Percentiles rank a stretch among this genome's conserved stretches.
Conservation (phyloP, 345 rosid species). For the Heritiera littoralis region DNA sequence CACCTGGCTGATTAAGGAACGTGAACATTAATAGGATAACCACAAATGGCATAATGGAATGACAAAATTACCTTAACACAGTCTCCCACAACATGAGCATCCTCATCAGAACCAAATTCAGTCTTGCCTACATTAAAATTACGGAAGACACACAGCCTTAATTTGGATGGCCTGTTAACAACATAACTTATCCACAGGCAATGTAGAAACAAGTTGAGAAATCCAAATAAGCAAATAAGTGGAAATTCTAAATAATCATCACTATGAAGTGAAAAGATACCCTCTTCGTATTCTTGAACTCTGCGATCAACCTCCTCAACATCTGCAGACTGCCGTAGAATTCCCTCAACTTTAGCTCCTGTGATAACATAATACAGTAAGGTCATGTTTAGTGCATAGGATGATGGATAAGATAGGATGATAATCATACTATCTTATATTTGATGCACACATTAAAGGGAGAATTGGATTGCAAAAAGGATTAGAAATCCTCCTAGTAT, state of each 20-base stretch:
- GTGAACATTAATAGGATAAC: slow-evolving; percentile 21
- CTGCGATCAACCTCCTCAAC: slow-evolving; percentile 96
- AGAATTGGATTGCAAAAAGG: no score
- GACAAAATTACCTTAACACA: slow-evolving; percentile 78
- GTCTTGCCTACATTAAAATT: slow-evolving; percentile 62
- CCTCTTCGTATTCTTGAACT: slow-evolving; percentile 94
- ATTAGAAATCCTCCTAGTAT: no score
- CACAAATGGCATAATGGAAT: slow-evolving; percentile 18
- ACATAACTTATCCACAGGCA: slow-evolving; percentile 14
- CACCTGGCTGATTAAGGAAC: slow-evolving; percentile 30
- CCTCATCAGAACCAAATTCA: slow-evolving; percentile 84
- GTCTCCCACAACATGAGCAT: slow-evolving; percentile 97
- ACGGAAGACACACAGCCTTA: slow-evolving; percentile 22
- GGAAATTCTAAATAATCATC: slow-evolving; percentile 21
- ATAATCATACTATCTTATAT: no score
- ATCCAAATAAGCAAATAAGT: slow-evolving; percentile 11
- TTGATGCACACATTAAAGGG: no score
- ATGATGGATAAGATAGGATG: no score
- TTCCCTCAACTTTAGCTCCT: slow-evolving; percentile 92
- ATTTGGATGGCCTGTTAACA: slow-evolving; percentile 16
- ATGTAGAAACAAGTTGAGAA: slow-evolving; percentile 9
- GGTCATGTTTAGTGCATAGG: no score
- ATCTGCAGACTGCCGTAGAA: slow-evolving; percentile 91
- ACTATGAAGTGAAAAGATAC: slow-evolving; percentile 39
- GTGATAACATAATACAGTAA: neutral